Evolutionary conservation across 164 flowering plant genomes (phyloP).

Genomic region (Nymphaea thermarum): DNA sequence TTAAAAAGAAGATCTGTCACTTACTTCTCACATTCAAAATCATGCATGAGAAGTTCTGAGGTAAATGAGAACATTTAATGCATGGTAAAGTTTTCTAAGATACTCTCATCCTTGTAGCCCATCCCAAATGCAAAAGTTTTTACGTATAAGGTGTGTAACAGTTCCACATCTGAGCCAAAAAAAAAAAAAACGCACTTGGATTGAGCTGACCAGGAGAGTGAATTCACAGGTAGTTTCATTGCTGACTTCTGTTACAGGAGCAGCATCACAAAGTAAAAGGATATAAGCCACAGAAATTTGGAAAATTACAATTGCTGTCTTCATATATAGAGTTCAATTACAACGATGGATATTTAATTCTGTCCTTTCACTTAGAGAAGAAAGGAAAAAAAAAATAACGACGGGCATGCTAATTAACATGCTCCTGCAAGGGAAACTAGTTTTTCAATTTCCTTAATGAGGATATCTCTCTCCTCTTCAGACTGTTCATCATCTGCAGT

Average conservation of each 20-base stretch:
- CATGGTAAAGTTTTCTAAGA: no score
- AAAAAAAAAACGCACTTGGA: no score
- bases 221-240: not conserved
- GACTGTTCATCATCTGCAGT: slow-evolving; percentile 86
- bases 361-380: not conserved
- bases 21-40: no score
- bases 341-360: not conserved
- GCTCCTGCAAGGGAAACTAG: slow-evolving; percentile 23
- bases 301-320: not conserved
- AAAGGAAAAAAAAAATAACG: not conserved
- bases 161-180: not conserved
- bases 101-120: no score
- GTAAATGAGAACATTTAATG: no score
- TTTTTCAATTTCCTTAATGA: slow-evolving; percentile 83
- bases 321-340: no score
- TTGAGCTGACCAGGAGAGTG: not conserved
- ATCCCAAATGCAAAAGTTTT: no score
- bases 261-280: not conserved
- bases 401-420: not conserved
- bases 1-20: no score
- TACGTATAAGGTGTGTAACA: not conserved
- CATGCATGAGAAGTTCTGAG: no score
- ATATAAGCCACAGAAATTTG: not conserved
- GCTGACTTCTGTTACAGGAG: no score
- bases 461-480: slow-evolving; percentile 89